Base-by-base conservation (phyloP, 2,329 filamentous ascomycete species). In the Dothiorella sarmentorum region DNA sequence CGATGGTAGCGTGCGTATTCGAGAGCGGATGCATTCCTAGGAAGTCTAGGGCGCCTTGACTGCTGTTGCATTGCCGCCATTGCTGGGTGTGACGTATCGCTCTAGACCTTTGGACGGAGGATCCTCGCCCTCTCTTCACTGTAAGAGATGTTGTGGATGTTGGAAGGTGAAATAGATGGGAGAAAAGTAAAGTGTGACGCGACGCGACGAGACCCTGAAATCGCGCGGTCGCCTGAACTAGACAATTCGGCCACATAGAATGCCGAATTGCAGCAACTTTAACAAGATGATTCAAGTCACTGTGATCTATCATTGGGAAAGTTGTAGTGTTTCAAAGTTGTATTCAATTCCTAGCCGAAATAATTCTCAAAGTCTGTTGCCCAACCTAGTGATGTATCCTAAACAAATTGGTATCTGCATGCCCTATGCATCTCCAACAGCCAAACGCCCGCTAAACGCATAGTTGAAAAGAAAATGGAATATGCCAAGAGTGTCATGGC, bases 1-100 rank as follows among this genome's bases (percentile, higher is more conserved):
- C 73, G 73, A 59, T 80, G 67, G 49, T 73, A 75, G 22, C 78
- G 73, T 18, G 79, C 78, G 62, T 81, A 82, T 17, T 79, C 74
- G 7, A 80, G 66, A 6, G 76, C 63, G 18, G 72, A 73, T 15
- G 69, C 68, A n/a, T 75, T 71, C 18, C 10, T 10, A 17, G 13
- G 31, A n/a, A 49, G 42, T 17, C n/a, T 22, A 4, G 29, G 42
- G 6, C 18, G n/a, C n/a, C 6, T 9, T 7, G 52, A 13, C 4
- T 13, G 17, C 10, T 7, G 24, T 4, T 6, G 27, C 20, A 13
- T 11, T 33, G 18, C n/a, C 5, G 38, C 27, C 52, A 56, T 56
- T 7, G 18, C 26, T 22, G 15, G 9, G 7, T 6, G 20, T 3
- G 6, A 13, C 6, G 7, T 9, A 2, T n/a, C 29, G 15, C 29